Base-by-base conservation (phyloP, 306 rosid species). In the Lathyrus aphaca region DNA sequence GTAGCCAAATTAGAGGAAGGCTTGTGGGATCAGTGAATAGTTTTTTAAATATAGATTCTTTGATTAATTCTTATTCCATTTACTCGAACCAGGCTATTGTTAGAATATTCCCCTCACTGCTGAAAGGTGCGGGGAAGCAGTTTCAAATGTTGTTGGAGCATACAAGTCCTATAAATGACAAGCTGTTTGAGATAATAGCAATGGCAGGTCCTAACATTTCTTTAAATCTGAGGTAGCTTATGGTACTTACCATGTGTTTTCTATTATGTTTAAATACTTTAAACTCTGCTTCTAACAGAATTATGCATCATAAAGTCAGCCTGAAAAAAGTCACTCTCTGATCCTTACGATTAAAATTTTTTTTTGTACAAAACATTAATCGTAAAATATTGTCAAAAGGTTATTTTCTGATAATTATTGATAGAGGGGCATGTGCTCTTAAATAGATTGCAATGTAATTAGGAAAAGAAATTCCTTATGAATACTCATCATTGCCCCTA, bases 101-200 rank as follows among this genome's bases (percentile, higher is more conserved):
- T 75, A 83, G 83, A 83, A 73, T 61, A 72, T 91, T 73, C 85
- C 98, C 99, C 60, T 63, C 82, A 58, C 87, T 88, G 80, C 66
- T 91, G 78, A 87, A 84, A 82, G 97, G 91, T 74, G 84, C 64
- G 49, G 97, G 84, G 82, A 44, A 21, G 51, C 84, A 85, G 80
- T 84, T 94, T 48, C 88, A 73, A 66, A 84, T 50, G 75, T 77
- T 90, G 78, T 63, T 94, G 84, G 82, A 85, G 17, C 82, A 68
- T 73, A 79, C 46, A 51, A 74, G 77, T 70, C 78, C 87, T 35
- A 68, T 83, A 45, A 78, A 72, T 79, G 90, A 83, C 74, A 87
- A 69, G 80, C 74, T 94, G 89, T 82, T 94, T 75, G 92, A 86
- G 65, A 86, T 88, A 55, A 57, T 93, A 29, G 86, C 90, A 62